These are phyloP conservation scores for Alternaria conjuncta DNA, from an alignment of 2,329 filamentous ascomycete species.

Conservation along the genomic window DNA sequence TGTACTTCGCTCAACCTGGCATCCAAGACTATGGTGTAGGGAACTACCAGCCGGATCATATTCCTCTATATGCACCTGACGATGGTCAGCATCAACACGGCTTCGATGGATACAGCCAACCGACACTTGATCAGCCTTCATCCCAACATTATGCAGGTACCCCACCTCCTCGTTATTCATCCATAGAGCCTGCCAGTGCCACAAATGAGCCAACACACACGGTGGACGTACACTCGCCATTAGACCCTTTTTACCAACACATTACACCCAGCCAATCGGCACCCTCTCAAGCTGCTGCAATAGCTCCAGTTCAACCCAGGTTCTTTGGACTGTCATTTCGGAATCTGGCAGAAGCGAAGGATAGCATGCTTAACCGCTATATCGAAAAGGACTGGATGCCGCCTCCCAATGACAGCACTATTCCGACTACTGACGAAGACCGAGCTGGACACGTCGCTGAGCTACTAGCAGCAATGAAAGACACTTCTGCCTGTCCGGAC, in stretches of 20 bases:
- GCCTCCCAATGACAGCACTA: conserved; percentile 5
- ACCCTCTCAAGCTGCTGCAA: neutral
- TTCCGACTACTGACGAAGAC: conserved; percentile 1
- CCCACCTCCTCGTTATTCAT: neutral
- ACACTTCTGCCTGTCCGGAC: conserved; percentile 10
- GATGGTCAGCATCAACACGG: neutral
- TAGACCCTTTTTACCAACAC: neutral
- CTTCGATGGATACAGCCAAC: neutral
- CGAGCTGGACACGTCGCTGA: conserved; percentile 6
- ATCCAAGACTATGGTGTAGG: neutral
- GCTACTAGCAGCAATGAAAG: conserved; percentile 9
- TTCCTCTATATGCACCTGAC: neutral
- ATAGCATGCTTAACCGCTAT: neutral
- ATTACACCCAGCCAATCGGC: neutral
- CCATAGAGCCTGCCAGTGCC: neutral
- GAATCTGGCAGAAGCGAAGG: neutral
- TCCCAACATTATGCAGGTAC: neutral
- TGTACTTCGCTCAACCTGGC: neutral
- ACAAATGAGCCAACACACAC: neutral
- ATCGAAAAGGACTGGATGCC: neutral
- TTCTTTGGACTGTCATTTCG: neutral
- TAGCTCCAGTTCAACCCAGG: neutral
- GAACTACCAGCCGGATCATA: neutral
- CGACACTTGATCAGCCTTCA: neutral
- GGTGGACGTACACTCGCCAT: neutral